Evolutionary conservation across 345 rosid genomes (phyloP).

Genomic region (Salix caprea): DNA sequence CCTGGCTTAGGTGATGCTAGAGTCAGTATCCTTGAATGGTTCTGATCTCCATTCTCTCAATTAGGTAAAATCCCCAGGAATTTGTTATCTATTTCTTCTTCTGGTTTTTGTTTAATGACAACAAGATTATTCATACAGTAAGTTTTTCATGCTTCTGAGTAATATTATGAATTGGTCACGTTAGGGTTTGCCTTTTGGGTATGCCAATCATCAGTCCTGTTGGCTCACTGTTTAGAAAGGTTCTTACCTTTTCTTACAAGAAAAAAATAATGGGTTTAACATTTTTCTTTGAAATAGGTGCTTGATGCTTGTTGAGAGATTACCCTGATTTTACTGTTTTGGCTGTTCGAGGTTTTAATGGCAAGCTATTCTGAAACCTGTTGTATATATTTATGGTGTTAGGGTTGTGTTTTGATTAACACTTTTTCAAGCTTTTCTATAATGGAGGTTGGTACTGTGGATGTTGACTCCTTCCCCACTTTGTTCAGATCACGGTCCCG

Average conservation of each 20-base stretch:
- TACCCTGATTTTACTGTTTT: background rate
- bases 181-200: background rate
- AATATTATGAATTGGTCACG: background rate
- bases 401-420: slow-evolving; percentile 26
- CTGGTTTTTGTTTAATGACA: background rate
- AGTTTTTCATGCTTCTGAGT: background rate
- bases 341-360: background rate
- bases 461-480: slow-evolving; percentile 28
- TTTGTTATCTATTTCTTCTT: background rate
- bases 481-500: slow-evolving; percentile 17
- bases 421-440: slow-evolving; percentile 26
- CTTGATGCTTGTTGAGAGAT: background rate
- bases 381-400: background rate
- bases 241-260: background rate
- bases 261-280: background rate
- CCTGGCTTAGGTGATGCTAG: background rate
- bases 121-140: background rate
- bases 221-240: background rate
- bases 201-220: background rate
- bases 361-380: background rate
- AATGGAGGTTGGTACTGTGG: slow-evolving; percentile 18
- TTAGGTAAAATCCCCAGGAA: background rate
- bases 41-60: background rate
- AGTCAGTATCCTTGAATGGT: background rate
- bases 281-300: background rate